Evolutionary conservation across 2,329 filamentous ascomycete species (phyloP), one percentile per base, ranked within the genome.

Genomic region (Leptoxyphium fumago): DNA sequence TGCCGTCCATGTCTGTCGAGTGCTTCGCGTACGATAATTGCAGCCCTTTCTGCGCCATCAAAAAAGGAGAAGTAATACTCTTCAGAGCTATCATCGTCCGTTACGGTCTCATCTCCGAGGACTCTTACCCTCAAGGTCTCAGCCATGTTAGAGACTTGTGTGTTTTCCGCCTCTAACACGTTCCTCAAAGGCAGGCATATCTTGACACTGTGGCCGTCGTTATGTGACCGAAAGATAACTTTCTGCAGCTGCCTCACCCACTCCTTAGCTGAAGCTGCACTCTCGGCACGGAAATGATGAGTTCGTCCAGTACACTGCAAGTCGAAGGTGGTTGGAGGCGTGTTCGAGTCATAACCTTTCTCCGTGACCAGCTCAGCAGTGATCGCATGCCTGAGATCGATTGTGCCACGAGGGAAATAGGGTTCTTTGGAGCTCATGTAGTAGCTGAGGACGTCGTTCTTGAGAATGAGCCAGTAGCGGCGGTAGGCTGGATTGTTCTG

Each of bases 11-110:
- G 11, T 15, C 32, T 36, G 13, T 36, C 9, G 13, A 36, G 3
- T 43, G 93, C 68, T 38, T 77, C 75, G 49, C 77, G 83, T 42
- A 98, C 69, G 2, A 91, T 74, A 41, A 80, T 77, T 49, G 94
- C 77, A 11, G 86, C 89, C 54, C 94, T 84, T 55, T 83, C 79
- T 6, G 87, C 87, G 49, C 80, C 80, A 52, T 77, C 82, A 61
- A 95, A 94, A 64, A 96, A 96, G 0, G 88, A 91, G 62, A 98
- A 96, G 61, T 93, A 96, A 61, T 96, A 95, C 78, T 98, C 91
- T 55, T 98, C 91, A 50, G 96, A 84, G 2, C 88, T 88, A 64
- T 84, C 96, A 0, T 86, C 93, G 62, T 95, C 89, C 15, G 9
- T 13, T 15, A 13, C 13, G 9, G 11, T 36, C 50, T 91, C 85